phyloP scores from a whole-genome alignment of 345 rosid species.

The Psidium friedrichsthalianum region DNA sequence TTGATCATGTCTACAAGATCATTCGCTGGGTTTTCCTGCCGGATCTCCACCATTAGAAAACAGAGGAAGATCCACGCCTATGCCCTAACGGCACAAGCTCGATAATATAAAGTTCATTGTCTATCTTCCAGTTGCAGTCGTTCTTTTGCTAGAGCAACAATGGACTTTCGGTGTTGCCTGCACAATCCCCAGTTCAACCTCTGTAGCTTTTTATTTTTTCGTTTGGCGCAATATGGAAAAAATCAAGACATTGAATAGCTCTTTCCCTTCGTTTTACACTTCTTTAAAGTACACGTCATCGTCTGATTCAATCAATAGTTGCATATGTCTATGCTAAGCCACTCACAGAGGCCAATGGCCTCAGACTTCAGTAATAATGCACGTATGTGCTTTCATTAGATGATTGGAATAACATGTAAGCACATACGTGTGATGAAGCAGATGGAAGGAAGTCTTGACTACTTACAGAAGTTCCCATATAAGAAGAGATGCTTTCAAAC shows the following conservation, averaged over 20 bases:
- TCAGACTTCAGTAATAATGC: background rate
- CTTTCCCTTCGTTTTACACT: background rate
- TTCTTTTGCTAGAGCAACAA: background rate
- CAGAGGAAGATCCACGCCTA: background rate
- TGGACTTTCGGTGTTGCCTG: background rate
- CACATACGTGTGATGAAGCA: background rate
- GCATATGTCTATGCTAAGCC: background rate
- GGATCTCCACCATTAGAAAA: background rate
- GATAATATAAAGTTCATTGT: background rate
- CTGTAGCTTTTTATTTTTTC: background rate
- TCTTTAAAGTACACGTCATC: background rate
- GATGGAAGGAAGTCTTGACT: background rate
- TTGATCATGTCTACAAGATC: slow-evolving; percentile 67
- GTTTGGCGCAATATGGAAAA: background rate
- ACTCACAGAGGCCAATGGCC: background rate
- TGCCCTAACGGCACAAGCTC: background rate
- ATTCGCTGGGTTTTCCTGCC: slow-evolving; percentile 70
- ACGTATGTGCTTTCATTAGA: background rate
- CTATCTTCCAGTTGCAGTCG: background rate
- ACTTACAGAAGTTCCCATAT: background rate
- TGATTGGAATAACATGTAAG: background rate
- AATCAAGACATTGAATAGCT: background rate
- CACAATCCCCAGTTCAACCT: background rate
- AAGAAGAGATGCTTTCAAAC: background rate
- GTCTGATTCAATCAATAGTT: background rate